Percentiles rank a stretch among this genome's conserved stretches.
These are phyloP conservation scores for Gamsiella multidivaricata DNA, from an alignment of 192 early-diverging fungal genomes.

Conservation along the genomic window DNA sequence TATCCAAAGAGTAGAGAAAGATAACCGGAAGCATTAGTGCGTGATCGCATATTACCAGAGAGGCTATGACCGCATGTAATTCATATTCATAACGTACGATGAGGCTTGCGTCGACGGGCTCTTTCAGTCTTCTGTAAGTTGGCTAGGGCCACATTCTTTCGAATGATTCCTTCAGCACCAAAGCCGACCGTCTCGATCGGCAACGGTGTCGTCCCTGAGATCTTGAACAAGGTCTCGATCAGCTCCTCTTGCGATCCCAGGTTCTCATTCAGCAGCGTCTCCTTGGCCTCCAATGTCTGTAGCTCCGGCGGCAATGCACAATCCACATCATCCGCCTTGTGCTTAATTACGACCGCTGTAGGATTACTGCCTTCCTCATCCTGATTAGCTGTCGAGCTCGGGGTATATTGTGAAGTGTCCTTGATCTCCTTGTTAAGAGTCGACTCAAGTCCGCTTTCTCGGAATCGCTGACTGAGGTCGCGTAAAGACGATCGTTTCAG, in stretches of 20 bases:
- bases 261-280: constrained; percentile 23
- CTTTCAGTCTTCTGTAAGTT: constrained; percentile 29
- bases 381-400: neutral
- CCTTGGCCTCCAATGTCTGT: constrained; percentile 21
- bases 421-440: constrained; percentile 5
- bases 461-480: constrained; percentile 34
- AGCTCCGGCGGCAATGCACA: constrained; percentile 29
- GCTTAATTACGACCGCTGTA: neutral
- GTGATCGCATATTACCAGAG: neutral
- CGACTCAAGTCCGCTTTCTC: constrained; percentile 15
- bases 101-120: constrained; percentile 30
- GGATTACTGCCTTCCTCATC: neutral
- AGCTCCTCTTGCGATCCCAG: constrained; percentile 25
- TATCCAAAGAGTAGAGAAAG: neutral
- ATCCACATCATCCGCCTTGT: constrained; percentile 39
- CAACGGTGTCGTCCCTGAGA: constrained; percentile 5
- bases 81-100: constrained; percentile 7
- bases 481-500: constrained; percentile 39
- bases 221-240: constrained; percentile 32
- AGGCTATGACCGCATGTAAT: too few species aligned
- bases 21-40: neutral
- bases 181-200: constrained; percentile 1
- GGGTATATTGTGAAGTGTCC: constrained; percentile 34
- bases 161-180: constrained; percentile 18
- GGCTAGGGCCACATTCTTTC: constrained; percentile 2